phyloP scores from a whole-genome alignment of 148 eudicot species.

The Chenopodium album region DNA sequence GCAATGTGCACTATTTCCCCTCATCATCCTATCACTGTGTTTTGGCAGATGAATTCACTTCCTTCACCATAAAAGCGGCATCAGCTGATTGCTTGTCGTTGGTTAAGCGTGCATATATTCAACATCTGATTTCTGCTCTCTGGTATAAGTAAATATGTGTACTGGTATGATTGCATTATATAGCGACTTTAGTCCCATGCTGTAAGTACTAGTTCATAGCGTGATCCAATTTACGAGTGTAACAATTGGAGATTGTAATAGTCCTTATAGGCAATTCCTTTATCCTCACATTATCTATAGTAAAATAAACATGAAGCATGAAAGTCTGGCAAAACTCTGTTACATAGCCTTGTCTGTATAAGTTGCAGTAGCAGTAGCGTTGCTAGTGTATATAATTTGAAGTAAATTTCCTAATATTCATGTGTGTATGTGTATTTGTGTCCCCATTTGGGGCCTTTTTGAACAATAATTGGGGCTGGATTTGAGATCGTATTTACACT shows the following conservation, averaged over 20 bases:
- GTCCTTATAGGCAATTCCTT: background rate
- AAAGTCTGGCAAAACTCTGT: background rate
- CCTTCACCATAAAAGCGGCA: background rate
- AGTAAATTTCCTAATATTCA: background rate
- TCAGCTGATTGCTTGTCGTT: constrained; percentile 6
- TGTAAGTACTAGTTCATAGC: constrained; percentile 13
- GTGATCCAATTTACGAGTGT: background rate
- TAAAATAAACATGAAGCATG: background rate
- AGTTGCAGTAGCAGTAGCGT: background rate
- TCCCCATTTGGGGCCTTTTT: background rate
- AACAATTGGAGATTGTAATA: background rate
- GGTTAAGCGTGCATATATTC: constrained; percentile 1
- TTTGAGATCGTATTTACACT: background rate
- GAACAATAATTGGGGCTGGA: background rate
- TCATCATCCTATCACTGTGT: background rate
- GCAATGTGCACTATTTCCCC: background rate
- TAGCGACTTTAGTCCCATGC: background rate
- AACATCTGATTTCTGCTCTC: constrained; percentile 4
- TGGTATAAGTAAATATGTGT: background rate
- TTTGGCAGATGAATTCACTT: constrained; percentile 9
- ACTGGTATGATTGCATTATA: constrained; percentile 11
- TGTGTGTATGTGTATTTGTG: background rate
- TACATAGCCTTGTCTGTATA: background rate
- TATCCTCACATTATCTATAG: background rate
- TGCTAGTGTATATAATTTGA: background rate